Base-by-base conservation (phyloP, 805 yeast genomes). In the Yamadazyma scolyti region DNA sequence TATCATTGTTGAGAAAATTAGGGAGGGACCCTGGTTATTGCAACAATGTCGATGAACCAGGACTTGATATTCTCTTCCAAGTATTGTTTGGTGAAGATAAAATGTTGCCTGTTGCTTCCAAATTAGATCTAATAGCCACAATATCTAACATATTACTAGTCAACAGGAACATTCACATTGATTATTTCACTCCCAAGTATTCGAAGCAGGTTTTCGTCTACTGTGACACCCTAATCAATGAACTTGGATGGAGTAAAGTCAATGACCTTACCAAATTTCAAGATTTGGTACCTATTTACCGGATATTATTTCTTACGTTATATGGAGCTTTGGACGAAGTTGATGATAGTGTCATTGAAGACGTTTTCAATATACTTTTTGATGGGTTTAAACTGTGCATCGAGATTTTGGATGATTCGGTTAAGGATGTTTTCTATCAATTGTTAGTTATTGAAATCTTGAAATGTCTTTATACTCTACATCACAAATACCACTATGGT, bases 121-220 rank as follows among this genome's bases (percentile, higher is more conserved):
- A 29, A 22, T 21, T 35, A 7, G 36, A 30, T 20, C 19, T 36
- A 4, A 24, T 30, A 41, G 59, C 61, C 9, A 42, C 50, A 9
- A 37, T 56, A 3, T 43, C 53, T 23, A 56, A 56, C 34, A 47
- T 56, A 8, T 32, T 54, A 6, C 40, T 54, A 11, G 39, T 52
- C 12, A 56, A 56, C 29, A 31, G 55, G 9, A 25, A 30, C 9
- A 31, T 56, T 3, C 55, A 52, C 28, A 11, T 29, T 8, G 9
- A 16, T 2, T 36, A 46, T 28, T 54, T 53, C 30, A 46, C 48
- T 6, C 44, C 44, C 16, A 28, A 31, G 4, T 49, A 44, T 28
- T 46, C 55, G 18, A 31, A 32, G 14, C 13, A n/a, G 13, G 13
- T 42, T 23, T 36, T 39, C 17, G 20, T 8, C 2, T 41, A 38